Conservation (phyloP, 352 stramenopile genomes). For the Pythium scleroteichum region DNA sequence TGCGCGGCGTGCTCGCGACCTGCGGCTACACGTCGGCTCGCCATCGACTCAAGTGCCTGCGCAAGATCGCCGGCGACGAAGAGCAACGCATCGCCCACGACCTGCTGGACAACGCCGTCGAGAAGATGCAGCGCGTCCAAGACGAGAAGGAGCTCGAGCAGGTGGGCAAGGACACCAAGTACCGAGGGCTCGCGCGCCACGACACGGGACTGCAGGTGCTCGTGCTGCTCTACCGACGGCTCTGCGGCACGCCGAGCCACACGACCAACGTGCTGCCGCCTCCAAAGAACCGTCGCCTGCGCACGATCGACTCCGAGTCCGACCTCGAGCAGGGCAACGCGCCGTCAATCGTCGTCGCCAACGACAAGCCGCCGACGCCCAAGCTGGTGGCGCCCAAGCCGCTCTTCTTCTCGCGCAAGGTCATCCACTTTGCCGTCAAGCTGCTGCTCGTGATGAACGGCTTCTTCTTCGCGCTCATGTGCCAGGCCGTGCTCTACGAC, state of each 20-base stretch:
- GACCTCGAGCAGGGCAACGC: slow-evolving; percentile 1
- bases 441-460: slow-evolving; percentile 26
- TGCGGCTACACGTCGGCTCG: slow-evolving; percentile 5
- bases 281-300: slow-evolving; percentile 6
- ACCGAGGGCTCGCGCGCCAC: slow-evolving; percentile 10
- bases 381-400: neutral
- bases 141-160: slow-evolving; percentile 23
- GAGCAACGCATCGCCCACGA: slow-evolving; percentile 3
- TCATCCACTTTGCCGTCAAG: slow-evolving; percentile 18
- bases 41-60: slow-evolving; percentile 16
- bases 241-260: neutral
- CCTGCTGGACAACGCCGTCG: slow-evolving; percentile 14
- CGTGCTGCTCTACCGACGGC: slow-evolving; percentile 11
- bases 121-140: slow-evolving; percentile 24
- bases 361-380: neutral
- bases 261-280: neutral
- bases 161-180: slow-evolving; percentile 13
- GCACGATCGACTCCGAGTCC: neutral
- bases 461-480: slow-evolving; percentile 28
- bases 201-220: slow-evolving; percentile 20
- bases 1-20: slow-evolving; percentile 2
- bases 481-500: slow-evolving; percentile 24
- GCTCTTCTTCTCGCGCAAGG: slow-evolving; percentile 20
- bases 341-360: neutral
- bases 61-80: slow-evolving; percentile 14